Base-by-base conservation (phyloP, 495 filamentous ascomycete genomes). In the Penicillium atrosanguineum region DNA sequence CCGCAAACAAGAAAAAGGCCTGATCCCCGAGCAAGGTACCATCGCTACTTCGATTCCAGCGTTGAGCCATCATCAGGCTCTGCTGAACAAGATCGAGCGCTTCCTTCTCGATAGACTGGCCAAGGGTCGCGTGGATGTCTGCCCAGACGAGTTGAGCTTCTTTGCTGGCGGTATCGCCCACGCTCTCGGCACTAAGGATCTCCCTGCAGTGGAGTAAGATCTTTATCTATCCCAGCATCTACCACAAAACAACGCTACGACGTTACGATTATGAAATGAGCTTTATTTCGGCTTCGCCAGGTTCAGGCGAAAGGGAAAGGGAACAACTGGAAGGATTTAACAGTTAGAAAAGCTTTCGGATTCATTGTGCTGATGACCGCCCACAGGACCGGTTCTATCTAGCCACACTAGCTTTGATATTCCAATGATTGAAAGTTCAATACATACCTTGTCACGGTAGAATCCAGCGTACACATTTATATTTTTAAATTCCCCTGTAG, bases 91-190 rank as follows among this genome's bases (percentile, higher is more conserved):
- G 44, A 71, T 75, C 9, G 73, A 78, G 46, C 50, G 54, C 7
- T 53, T 76, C 20, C 63, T 78, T 19, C 59, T 57, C 2, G 64
- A 74, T 44, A 60, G 73, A 40, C 47, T 78, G 43, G 59, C 67
- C 26, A 60, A 56, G 31, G 72, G 64, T 12, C 53, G 51, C 6
- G 64, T 73, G 31, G 56, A 67, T 7, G 62, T 78, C 7, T 61
- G 62, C 11, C 57, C 66, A 12, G 71, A 78, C 43, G 75, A 78
- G 48, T 46, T 76, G 44, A 69, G 72, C 48, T 75, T 78, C 45
- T 72, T 78, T 46, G 73, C 75, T 9, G 71, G 71, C 14, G 70
- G 73, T 11, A 55, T 78, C 36, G 65, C 58, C 9, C 71, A 71
- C 41, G 73, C 70, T 0, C 63, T 78, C 20, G 69, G 69, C 25